These are phyloP conservation scores for Jatropha podagrica DNA, from an alignment of 441 rosid species.

Conservation along the genomic window DNA sequence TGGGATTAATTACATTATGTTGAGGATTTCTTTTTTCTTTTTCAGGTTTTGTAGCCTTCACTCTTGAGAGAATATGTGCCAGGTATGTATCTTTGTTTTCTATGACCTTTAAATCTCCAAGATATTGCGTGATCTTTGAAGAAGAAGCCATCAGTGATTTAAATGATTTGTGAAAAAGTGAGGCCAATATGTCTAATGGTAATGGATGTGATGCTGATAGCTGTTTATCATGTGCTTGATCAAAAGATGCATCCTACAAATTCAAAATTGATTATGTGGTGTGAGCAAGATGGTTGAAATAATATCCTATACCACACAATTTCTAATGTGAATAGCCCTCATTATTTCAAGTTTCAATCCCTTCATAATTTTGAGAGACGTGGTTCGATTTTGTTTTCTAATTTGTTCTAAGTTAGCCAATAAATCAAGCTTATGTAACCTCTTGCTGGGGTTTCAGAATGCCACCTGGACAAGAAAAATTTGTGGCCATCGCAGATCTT, in stretches of 20 bases:
- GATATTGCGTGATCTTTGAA: background rate
- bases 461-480: slow-evolving; percentile 80
- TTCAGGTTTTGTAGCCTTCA: slow-evolving; percentile 66
- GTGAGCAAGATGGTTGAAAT: background rate
- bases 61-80: slow-evolving; percentile 64
- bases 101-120: background rate
- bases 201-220: background rate
- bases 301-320: background rate
- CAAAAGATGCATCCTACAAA: background rate
- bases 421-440: slow-evolving; percentile 10
- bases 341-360: background rate
- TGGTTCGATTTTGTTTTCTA: background rate
- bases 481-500: slow-evolving; percentile 64
- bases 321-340: background rate
- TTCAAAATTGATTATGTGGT: background rate
- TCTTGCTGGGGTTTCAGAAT: slow-evolving; percentile 45
- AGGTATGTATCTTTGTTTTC: slow-evolving; percentile 39
- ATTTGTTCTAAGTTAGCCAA: background rate
- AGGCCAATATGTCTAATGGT: background rate
- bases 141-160: background rate
- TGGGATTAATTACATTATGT: background rate
- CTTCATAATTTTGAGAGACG: background rate
- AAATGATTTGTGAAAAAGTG: background rate
- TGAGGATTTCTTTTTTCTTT: background rate
- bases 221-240: background rate